Evolutionary conservation across 257 asterid species (phyloP).

Genomic region (Petunia secreta): DNA sequence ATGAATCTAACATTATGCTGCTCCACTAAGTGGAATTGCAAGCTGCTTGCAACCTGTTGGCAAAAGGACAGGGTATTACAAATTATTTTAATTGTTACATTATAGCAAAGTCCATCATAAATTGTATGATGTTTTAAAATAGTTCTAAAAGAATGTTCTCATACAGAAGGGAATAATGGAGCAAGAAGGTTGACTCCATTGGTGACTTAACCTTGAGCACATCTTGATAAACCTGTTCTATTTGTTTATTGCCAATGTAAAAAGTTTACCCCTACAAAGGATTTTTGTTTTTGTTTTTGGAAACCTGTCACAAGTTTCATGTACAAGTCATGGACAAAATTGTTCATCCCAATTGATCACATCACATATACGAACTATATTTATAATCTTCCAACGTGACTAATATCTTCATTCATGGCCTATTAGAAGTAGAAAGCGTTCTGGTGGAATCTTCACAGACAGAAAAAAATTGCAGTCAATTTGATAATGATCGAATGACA

Average conservation of each 20-base stretch:
- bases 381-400: too few species aligned
- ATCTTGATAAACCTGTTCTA: neutral
- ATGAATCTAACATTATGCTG: slow-evolving; percentile 16
- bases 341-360: too few species aligned
- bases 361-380: too few species aligned
- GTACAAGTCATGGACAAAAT: too few species aligned
- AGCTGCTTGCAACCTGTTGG: slow-evolving; percentile 23
- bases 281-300: too few species aligned
- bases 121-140: neutral
- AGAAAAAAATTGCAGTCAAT: too few species aligned
- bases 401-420: too few species aligned
- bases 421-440: too few species aligned
- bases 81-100: neutral
- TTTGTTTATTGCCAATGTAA: neutral
- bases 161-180: neutral
- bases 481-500: too few species aligned
- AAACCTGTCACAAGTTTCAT: too few species aligned
- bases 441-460: too few species aligned
- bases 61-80: neutral
- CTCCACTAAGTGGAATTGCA: slow-evolving; percentile 13
- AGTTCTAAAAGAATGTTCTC: neutral
- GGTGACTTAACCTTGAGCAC: neutral
- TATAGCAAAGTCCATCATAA: neutral
- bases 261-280: neutral
- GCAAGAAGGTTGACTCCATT: neutral